Percentiles rank a stretch among this genome's conserved stretches.
Conservation (phyloP, 75 land plant species). For the Pseudotsuga menziesii region DNA sequence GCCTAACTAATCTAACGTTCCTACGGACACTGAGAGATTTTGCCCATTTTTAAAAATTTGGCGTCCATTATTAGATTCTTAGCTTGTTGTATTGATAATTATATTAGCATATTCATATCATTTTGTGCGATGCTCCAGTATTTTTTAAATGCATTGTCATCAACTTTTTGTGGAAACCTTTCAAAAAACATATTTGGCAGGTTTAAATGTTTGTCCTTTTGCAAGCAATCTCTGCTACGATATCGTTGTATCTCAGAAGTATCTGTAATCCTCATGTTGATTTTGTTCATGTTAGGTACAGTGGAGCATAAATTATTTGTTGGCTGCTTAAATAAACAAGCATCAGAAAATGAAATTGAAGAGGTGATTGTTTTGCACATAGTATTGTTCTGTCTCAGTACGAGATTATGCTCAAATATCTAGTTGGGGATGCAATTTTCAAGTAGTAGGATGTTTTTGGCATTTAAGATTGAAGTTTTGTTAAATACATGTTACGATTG, state of each 20-base stretch:
- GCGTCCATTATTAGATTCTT: not conserved
- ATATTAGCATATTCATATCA: not conserved
- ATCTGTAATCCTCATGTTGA: not conserved
- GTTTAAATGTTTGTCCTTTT: not conserved
- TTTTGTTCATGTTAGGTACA: slow-evolving; percentile 47
- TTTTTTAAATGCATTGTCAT: not conserved
- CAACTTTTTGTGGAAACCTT: not conserved
- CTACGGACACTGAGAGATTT: too few species aligned
- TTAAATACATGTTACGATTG: not conserved
- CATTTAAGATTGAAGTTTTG: too few species aligned
- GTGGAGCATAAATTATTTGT: slow-evolving; percentile 94
- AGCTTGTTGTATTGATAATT: not conserved
- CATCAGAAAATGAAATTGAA: slow-evolving; percentile 87
- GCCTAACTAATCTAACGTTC: not conserved
- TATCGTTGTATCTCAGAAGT: not conserved
- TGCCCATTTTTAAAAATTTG: not conserved
- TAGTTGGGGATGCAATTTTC: not conserved
- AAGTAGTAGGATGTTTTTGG: not conserved
- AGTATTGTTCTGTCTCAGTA: not conserved
- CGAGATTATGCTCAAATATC: not conserved
- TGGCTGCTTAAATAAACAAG: slow-evolving; percentile 83
- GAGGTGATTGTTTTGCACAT: slow-evolving; percentile 22
- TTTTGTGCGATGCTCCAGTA: not conserved
- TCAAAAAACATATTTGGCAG: not conserved
- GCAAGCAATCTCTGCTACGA: not conserved